Evolutionary conservation across 1,139 yeast genomes (phyloP).

Genomic region (Geotrichum histeridarum): DNA sequence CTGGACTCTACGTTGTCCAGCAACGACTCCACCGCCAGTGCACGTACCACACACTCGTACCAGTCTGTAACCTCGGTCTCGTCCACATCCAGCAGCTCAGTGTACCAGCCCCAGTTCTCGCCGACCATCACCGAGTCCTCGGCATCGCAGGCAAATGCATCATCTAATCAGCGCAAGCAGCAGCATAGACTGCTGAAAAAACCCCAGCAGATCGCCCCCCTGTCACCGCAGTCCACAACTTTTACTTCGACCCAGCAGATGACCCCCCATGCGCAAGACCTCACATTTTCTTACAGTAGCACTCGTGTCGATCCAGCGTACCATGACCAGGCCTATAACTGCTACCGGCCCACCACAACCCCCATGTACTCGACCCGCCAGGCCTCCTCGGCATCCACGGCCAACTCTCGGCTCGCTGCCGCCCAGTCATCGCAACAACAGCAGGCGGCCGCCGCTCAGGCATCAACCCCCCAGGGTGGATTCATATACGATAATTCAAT

Average conservation of each 20-base stretch:
- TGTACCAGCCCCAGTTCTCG: not conserved
- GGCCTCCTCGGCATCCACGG: not conserved
- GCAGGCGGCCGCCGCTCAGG: not conserved
- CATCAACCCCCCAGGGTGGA: not conserved
- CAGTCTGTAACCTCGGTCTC: conserved; percentile 1
- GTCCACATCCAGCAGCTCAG: not conserved
- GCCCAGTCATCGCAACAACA: not conserved
- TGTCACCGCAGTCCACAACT: not conserved
- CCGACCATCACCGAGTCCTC: not conserved
- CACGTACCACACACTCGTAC: not conserved
- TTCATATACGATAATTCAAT: conserved; percentile 7
- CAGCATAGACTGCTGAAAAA: not conserved
- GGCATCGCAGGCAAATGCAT: not conserved
- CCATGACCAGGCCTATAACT: conserved; percentile 6
- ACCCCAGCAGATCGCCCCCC: not conserved
- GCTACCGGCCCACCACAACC: conserved; percentile 8
- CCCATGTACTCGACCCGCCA: conserved; percentile 3
- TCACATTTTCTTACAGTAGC: not conserved
- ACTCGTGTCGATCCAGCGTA: not conserved
- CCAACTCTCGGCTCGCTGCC: not conserved
- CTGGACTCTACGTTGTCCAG: conserved; percentile 7
- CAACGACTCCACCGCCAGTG: conserved; percentile 2
- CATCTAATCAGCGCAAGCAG: not conserved
- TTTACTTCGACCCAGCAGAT: not conserved
- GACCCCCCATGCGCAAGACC: not conserved